Conservation (phyloP, 352 stramenopile genomes). For the Phytophthora fragariaefolia region DNA sequence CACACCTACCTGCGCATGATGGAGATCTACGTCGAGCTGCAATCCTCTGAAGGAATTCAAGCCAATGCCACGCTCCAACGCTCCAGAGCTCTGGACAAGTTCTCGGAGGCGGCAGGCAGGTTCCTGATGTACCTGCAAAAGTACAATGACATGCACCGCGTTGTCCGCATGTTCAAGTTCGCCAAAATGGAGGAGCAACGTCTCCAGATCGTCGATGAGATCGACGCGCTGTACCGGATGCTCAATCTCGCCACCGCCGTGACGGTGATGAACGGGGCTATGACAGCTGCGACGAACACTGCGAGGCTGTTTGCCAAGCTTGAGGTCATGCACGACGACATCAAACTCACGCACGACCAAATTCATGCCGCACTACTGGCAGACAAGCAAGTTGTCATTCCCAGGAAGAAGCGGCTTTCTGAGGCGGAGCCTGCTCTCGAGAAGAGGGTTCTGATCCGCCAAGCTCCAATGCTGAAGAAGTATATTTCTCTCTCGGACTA, state of each 20-base stretch:
- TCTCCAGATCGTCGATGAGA: no score
- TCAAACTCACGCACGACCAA: not conserved
- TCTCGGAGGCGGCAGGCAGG: conserved; percentile 3
- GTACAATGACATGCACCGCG: conserved; percentile 23
- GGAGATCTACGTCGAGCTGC: conserved; percentile 26
- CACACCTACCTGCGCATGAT: conserved; percentile 24
- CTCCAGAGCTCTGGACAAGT: conserved; percentile 14
- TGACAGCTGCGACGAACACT: not conserved
- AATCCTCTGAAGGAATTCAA: conserved; percentile 18
- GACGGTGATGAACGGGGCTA: not conserved
- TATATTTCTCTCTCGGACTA: no score
- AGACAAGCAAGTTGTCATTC: not conserved
- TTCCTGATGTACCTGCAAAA: conserved; percentile 28
- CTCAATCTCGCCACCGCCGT: not conserved
- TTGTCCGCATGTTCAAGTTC: conserved; percentile 24
- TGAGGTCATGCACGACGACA: not conserved
- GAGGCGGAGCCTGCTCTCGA: not conserved
- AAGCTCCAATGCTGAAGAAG: not conserved
- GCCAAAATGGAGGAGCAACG: conserved; percentile 34
- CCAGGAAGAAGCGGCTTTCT: not conserved
- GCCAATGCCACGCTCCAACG: conserved; percentile 11
- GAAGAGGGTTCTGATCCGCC: not conserved
- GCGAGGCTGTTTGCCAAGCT: not conserved
- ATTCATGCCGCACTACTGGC: not conserved
- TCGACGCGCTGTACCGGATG: not conserved